Percentiles rank a stretch among this genome's conserved stretches.
These are phyloP conservation scores for Penicillium sp. DNA, from an alignment of 2,329 filamentous ascomycete genomes.

Conservation along the genomic window DNA sequence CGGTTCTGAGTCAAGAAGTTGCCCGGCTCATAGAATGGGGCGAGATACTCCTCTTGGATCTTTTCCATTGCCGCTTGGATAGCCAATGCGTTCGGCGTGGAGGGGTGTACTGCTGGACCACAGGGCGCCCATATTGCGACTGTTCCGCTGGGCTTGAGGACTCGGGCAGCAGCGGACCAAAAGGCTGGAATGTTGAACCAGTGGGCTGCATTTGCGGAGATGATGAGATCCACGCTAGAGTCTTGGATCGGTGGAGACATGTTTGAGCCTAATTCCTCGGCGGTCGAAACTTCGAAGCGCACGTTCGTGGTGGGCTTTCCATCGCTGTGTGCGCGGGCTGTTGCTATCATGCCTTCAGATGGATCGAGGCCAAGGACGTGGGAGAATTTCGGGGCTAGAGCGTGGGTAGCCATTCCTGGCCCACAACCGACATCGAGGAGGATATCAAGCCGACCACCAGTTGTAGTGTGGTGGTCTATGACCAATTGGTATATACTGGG, in stretches of 20 bases:
- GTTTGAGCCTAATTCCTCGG: conserved; percentile 46
- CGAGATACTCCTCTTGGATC: conserved; percentile 38
- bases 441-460: conserved; percentile 45
- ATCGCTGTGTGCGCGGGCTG: conserved; percentile 43
- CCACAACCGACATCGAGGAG: conserved; percentile 61
- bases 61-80: conserved; percentile 45
- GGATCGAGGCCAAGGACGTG: conserved; percentile 54
- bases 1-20: conserved; percentile 42
- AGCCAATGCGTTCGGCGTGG: conserved; percentile 42
- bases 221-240: conserved; percentile 51
- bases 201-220: conserved; percentile 54
- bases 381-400: conserved; percentile 49
- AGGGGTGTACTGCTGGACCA: conserved; percentile 20
- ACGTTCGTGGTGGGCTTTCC: conserved; percentile 35
- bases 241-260: conserved; percentile 28
- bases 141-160: conserved; percentile 54
- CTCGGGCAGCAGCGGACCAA: conserved; percentile 48
- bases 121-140: conserved; percentile 54
- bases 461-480: conserved; percentile 48
- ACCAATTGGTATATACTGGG: conserved; percentile 49
- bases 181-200: conserved; percentile 60
- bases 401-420: conserved; percentile 51
- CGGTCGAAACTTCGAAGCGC: conserved; percentile 45
- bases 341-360: conserved; percentile 54
- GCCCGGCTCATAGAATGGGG: conserved; percentile 42